phyloP scores from a whole-genome alignment of 208 protist species.

The Leishmania mexicana region DNA sequence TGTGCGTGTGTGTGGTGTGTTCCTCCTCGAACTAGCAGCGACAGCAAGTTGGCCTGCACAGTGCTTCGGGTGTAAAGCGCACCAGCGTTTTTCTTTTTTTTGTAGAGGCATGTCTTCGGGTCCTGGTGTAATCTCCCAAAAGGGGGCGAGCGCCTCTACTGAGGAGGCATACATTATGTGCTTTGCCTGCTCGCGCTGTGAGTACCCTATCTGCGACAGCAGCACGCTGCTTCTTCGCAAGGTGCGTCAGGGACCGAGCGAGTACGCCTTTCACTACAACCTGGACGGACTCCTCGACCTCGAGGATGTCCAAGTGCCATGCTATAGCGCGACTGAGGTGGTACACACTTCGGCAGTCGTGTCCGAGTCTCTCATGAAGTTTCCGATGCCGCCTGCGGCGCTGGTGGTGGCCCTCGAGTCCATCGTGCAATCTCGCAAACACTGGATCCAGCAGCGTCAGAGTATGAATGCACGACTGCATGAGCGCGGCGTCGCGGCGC shows the following conservation, averaged over 20 bases:
- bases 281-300: slow-evolving; percentile 78
- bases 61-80: not conserved
- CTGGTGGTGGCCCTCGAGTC: slow-evolving; percentile 61
- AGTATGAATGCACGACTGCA: slow-evolving; percentile 12
- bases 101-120: not conserved
- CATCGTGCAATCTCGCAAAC: slow-evolving; percentile 57
- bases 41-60: not conserved
- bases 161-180: slow-evolving; percentile 33
- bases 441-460: slow-evolving; percentile 35
- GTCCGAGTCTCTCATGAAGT: slow-evolving; percentile 57
- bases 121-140: not conserved
- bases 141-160: not conserved
- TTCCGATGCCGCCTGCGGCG: slow-evolving; percentile 58
- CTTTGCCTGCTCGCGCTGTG: slow-evolving; percentile 80
- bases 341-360: slow-evolving; percentile 53
- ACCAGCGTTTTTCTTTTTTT: no score
- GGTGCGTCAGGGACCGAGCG: slow-evolving; percentile 52
- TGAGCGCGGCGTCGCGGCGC: slow-evolving; percentile 12
- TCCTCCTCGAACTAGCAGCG: not conserved
- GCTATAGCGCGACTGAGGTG: slow-evolving; percentile 76
- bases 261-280: slow-evolving; percentile 73
- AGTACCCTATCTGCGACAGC: slow-evolving; percentile 74
- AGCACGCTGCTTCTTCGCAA: slow-evolving; percentile 44
- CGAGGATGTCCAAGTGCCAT: slow-evolving; percentile 63
- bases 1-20: not conserved